A percentile compares a stretch with the other conserved stretches of the same genome.
These are phyloP conservation scores for Plasmodium vinckei DNA, from an alignment of 169 alveolate genomes.

Conservation along the genomic window DNA sequence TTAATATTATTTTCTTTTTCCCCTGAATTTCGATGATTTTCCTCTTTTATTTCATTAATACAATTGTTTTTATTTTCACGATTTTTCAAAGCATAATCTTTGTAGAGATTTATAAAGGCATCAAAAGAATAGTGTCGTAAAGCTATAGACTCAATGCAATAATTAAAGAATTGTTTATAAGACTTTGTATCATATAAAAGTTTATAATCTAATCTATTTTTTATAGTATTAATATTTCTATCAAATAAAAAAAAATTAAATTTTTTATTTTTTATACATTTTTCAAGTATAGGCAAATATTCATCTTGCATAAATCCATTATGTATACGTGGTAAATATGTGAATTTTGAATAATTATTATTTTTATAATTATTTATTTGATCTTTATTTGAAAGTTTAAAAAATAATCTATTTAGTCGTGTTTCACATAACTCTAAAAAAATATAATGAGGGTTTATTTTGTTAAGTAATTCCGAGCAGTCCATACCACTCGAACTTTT, in stretches of 20 bases:
- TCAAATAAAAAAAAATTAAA: constrained; percentile 33
- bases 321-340: constrained; percentile 72
- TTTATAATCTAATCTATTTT: constrained; percentile 61
- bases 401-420: constrained; percentile 40
- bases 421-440: constrained; percentile 56
- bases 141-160: constrained; percentile 56
- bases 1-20: not conserved
- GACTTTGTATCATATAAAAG: constrained; percentile 63
- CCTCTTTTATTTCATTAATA: not conserved
- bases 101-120: constrained; percentile 20
- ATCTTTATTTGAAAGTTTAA: constrained; percentile 13
- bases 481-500: constrained; percentile 62
- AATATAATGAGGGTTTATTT: constrained; percentile 41
- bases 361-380: not conserved
- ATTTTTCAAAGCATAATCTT: not conserved
- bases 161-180: constrained; percentile 58
- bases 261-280: constrained; percentile 31
- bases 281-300: constrained; percentile 34
- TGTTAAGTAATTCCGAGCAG: constrained; percentile 13
- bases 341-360: constrained; percentile 32
- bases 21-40: not conserved
- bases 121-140: constrained; percentile 38
- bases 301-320: constrained; percentile 66
- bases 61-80: not conserved
- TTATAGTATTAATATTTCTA: constrained; percentile 31